Conservation (phyloP, 169 alveolate genomes). For the Theileria orientalis region DNA sequence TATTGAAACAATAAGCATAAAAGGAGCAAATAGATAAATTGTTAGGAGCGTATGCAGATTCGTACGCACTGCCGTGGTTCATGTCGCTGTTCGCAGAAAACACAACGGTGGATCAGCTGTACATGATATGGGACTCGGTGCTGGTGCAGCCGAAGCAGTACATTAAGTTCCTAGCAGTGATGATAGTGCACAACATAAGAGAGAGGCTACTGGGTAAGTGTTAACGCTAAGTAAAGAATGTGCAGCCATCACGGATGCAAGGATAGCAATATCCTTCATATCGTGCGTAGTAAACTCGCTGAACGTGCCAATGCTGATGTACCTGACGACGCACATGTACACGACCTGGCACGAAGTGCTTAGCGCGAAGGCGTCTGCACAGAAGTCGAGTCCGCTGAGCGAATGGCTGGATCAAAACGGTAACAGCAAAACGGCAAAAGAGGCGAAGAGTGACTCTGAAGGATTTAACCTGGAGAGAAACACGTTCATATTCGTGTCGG, state of each 20-base stretch:
- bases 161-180: slow-evolving; percentile 53
- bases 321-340: slow-evolving; percentile 13
- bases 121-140: slow-evolving; percentile 43
- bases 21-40: neutral
- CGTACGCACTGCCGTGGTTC: slow-evolving; percentile 62
- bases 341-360: slow-evolving; percentile 30
- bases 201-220: slow-evolving; percentile 27
- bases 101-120: slow-evolving; percentile 29
- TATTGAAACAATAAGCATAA: too few relatives aligned
- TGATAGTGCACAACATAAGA: slow-evolving; percentile 29
- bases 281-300: slow-evolving; percentile 37
- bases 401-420: neutral
- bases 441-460: neutral
- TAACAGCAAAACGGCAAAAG: neutral
- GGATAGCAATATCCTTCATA: slow-evolving; percentile 40
- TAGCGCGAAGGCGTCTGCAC: slow-evolving; percentile 5
- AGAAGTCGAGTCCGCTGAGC: neutral
- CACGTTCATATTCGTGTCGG: slow-evolving; percentile 47
- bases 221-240: neutral
- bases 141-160: slow-evolving; percentile 36
- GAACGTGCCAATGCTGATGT: slow-evolving; percentile 56
- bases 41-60: slow-evolving; percentile 54
- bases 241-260: slow-evolving; percentile 17
- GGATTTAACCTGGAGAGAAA: slow-evolving; percentile 6
- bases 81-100: slow-evolving; percentile 53